Percentiles rank a stretch among this genome's conserved stretches.
Evolutionary conservation across 495 filamentous ascomycete species (phyloP).

Genomic region (Neurospora intermedia): DNA sequence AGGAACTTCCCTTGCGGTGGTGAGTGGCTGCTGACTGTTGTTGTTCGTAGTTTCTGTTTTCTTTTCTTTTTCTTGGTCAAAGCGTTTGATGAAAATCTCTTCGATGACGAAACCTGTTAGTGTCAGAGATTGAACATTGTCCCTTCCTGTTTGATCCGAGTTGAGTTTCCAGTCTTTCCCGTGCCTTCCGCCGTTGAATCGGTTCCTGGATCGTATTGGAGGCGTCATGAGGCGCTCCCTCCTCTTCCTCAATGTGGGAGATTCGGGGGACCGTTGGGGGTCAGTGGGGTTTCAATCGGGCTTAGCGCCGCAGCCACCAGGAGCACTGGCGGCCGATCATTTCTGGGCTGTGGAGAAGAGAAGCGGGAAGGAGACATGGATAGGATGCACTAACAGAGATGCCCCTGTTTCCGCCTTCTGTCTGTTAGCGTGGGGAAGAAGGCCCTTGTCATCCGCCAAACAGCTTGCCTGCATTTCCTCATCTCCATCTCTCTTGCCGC

Average conservation of each 20-base stretch:
- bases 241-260: not conserved
- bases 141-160: not conserved
- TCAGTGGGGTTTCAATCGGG: not conserved
- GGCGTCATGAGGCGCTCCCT: not conserved
- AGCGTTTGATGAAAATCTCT: not conserved
- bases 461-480: not conserved
- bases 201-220: not conserved
- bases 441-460: not conserved
- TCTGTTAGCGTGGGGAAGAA: not conserved
- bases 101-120: not conserved
- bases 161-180: not conserved
- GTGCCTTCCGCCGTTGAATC: not conserved
- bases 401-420: accelerated
- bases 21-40: too few relatives aligned
- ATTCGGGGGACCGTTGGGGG: not conserved
- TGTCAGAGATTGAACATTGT: not conserved
- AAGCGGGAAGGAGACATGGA: not conserved
- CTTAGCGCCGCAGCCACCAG: not conserved
- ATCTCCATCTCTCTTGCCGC: not conserved
- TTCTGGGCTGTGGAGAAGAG: not conserved
- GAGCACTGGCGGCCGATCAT: not conserved
- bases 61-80: not conserved
- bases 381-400: not conserved
- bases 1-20: too few relatives aligned
- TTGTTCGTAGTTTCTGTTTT: not conserved